A percentile compares a stretch with the other conserved stretches of the same genome.
phyloP scores from a whole-genome alignment of 2,329 filamentous ascomycete genomes.

The Arthrobotrys iridis region DNA sequence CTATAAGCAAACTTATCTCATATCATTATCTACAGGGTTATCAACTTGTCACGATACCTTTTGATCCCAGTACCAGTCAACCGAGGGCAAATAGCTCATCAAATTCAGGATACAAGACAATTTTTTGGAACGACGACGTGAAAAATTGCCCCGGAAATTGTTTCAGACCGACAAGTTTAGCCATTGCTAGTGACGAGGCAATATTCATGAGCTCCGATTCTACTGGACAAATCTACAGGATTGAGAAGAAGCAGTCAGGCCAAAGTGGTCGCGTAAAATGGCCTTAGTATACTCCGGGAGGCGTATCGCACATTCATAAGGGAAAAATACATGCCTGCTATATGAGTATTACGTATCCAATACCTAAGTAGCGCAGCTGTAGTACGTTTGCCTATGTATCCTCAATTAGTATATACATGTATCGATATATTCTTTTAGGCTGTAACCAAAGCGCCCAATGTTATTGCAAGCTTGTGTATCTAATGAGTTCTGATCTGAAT shows the following conservation, averaged over 20 bases:
- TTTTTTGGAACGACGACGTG: constrained; percentile 27
- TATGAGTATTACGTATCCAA: no score
- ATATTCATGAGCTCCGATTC: constrained; percentile 44
- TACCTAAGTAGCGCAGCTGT: no score
- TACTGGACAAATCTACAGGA: constrained; percentile 33
- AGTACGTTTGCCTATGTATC: no score
- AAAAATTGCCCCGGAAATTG: constrained; percentile 22
- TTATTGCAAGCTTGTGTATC: no score
- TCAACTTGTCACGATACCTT: constrained; percentile 34
- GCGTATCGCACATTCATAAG: neutral
- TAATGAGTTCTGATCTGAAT: no score
- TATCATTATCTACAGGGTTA: constrained; percentile 21
- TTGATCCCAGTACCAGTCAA: constrained; percentile 7
- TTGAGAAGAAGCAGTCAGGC: neutral
- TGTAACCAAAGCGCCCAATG: no score
- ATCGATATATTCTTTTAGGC: no score
- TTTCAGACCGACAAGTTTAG: constrained; percentile 39
- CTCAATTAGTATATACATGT: no score
- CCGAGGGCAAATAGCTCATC: constrained; percentile 17
- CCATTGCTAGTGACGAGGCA: neutral
- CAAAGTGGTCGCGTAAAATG: neutral
- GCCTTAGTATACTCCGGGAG: no score
- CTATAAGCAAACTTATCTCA: neutral
- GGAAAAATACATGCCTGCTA: no score
- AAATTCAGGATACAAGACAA: constrained; percentile 5